These are phyloP conservation scores for Cymodocea nodosa DNA, from an alignment of 116 monocot genomes.

Conservation along the genomic window DNA sequence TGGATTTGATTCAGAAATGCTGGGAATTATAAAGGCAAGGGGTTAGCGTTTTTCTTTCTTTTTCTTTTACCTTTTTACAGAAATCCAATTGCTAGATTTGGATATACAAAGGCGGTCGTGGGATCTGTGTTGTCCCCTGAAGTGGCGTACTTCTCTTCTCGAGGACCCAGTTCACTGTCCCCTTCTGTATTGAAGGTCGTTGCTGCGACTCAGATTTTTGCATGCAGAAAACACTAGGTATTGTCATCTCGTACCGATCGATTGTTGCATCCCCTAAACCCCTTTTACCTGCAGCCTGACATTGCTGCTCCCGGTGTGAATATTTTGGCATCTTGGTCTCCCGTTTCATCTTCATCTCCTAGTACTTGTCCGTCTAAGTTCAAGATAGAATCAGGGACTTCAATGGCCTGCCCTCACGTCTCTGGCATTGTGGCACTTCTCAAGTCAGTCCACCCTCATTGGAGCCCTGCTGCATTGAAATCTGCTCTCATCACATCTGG, in stretches of 20 bases:
- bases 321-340: conserved; percentile 34
- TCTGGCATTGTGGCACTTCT: conserved; percentile 36
- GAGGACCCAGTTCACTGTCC: conserved; percentile 64
- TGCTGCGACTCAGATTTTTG: no score
- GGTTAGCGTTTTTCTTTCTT: background rate
- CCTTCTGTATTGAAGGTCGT: conserved; percentile 53
- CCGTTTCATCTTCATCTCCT: conserved; percentile 3
- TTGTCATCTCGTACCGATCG: background rate
- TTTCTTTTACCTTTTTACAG: conserved; percentile 9
- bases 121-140: conserved; percentile 41
- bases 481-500: conserved; percentile 58
- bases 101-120: conserved; percentile 25
- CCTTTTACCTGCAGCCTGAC: conserved; percentile 32
- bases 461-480: conserved; percentile 59
- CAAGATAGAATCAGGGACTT: conserved; percentile 27
- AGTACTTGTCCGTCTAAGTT: conserved; percentile 10
- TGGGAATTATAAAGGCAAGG: background rate
- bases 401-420: conserved; percentile 58
- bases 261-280: background rate
- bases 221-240: background rate
- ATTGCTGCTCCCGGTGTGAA: conserved; percentile 45
- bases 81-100: conserved; percentile 34
- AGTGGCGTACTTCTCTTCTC: conserved; percentile 58
- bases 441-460: conserved; percentile 43
- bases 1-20: background rate